These are phyloP conservation scores for Pichia kudriavzevii DNA, from an alignment of 1,139 yeast species.

Conservation along the genomic window DNA sequence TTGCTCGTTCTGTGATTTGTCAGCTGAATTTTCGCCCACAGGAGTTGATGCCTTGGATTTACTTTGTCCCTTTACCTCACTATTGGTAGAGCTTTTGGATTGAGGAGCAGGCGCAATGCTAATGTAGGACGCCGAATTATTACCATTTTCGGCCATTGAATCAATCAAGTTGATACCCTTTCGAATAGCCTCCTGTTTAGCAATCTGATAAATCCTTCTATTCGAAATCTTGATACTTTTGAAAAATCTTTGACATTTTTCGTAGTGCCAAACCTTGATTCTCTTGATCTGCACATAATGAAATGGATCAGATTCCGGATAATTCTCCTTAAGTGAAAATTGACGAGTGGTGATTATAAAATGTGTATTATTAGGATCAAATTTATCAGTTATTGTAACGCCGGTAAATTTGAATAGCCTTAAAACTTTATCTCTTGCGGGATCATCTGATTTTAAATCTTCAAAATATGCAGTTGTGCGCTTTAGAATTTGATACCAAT, in stretches of 20 bases:
- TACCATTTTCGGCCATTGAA: neutral
- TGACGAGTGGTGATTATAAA: conserved; percentile 55
- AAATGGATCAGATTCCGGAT: conserved; percentile 51
- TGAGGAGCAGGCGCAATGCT: conserved; percentile 19
- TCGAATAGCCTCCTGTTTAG: conserved; percentile 18
- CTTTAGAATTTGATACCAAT: conserved; percentile 27
- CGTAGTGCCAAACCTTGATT: conserved; percentile 84
- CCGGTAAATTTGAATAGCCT: conserved; percentile 26
- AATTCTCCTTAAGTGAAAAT: conserved; percentile 27
- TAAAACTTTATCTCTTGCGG: conserved; percentile 20
- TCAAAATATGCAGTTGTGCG: conserved; percentile 26
- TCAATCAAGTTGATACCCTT: conserved; percentile 8
- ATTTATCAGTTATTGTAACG: conserved; percentile 21
- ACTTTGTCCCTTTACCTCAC: neutral
- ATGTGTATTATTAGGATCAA: conserved; percentile 26
- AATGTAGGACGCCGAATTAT: conserved; percentile 13
- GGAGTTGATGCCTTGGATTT: neutral
- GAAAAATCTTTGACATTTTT: conserved; percentile 75
- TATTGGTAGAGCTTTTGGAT: conserved; percentile 2
- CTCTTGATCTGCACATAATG: conserved; percentile 51
- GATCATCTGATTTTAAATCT: conserved; percentile 20
- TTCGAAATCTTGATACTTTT: conserved; percentile 46
- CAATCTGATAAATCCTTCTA: conserved; percentile 28
- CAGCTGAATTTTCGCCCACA: neutral
- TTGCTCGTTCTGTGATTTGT: too few relatives aligned